Conservation (phyloP, 305 asterid species). For the Fraxinus paxiana region DNA sequence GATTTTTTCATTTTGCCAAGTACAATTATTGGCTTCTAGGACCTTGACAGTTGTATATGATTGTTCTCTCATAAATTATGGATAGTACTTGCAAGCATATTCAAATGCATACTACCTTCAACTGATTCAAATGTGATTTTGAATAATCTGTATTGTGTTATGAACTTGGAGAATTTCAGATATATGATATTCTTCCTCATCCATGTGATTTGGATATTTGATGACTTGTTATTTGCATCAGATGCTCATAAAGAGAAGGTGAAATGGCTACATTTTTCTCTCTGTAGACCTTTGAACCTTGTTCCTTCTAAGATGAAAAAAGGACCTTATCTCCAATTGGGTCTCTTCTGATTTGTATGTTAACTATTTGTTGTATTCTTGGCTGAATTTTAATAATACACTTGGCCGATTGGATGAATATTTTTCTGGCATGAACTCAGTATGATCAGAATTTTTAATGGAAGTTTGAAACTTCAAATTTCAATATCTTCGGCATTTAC, state of each 20-base stretch:
- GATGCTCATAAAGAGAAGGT: slow-evolving; percentile 1
- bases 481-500: background rate
- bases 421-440: background rate
- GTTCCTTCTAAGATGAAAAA: background rate
- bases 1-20: background rate
- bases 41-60: background rate
- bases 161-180: slow-evolving; percentile 10
- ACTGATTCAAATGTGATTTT: background rate
- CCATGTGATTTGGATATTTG: background rate
- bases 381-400: background rate
- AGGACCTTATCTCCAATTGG: background rate
- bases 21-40: slow-evolving; percentile 1
- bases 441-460: background rate
- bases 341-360: background rate
- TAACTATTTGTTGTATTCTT: background rate
- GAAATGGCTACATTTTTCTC: slow-evolving; percentile 8
- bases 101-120: background rate
- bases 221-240: background rate
- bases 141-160: slow-evolving; percentile 5
- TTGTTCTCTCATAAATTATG: background rate
- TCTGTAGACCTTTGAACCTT: background rate
- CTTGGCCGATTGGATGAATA: background rate
- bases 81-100: background rate
- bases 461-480: background rate
- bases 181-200: background rate